Conservation (phyloP, 805 yeast species). For the Saccharomycopsis capsularis region DNA sequence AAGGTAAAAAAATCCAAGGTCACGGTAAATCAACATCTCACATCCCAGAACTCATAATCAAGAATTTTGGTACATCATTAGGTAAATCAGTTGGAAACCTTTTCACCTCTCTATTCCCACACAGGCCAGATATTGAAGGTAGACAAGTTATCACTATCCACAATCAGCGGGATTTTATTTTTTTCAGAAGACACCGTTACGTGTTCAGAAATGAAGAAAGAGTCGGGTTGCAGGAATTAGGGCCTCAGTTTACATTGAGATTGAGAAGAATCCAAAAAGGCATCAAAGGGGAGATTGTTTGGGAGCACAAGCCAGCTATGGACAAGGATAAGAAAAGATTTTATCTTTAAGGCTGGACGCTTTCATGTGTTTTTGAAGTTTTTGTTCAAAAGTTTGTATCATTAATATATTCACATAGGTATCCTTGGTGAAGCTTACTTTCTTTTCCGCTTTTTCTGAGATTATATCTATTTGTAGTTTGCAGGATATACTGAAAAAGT, state of each 20-base stretch:
- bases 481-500: no score
- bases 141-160: conserved; percentile 94
- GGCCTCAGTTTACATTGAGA: conserved; percentile 92
- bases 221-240: conserved; percentile 92
- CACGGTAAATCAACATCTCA: conserved; percentile 91
- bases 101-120: conserved; percentile 90
- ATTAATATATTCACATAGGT: no score
- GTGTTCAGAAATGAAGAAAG: conserved; percentile 82
- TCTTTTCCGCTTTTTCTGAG: no score
- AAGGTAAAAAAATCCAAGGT: conserved; percentile 69
- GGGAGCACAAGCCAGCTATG: conserved; percentile 97
- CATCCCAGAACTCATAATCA: conserved; percentile 84
- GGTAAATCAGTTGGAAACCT: conserved; percentile 91
- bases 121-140: conserved; percentile 88
- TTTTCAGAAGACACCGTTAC: conserved; percentile 93
- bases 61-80: conserved; percentile 85
- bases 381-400: no score
- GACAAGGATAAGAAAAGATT: conserved; percentile 93
- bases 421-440: no score
- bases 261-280: conserved; percentile 88
- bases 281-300: conserved; percentile 81
- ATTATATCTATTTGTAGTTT: no score
- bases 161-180: conserved; percentile 92
- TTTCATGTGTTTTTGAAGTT: not conserved
- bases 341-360: conserved; percentile 43